phyloP scores from a whole-genome alignment of 768 basidiomycete genomes.

The Termitomyces sp. region DNA sequence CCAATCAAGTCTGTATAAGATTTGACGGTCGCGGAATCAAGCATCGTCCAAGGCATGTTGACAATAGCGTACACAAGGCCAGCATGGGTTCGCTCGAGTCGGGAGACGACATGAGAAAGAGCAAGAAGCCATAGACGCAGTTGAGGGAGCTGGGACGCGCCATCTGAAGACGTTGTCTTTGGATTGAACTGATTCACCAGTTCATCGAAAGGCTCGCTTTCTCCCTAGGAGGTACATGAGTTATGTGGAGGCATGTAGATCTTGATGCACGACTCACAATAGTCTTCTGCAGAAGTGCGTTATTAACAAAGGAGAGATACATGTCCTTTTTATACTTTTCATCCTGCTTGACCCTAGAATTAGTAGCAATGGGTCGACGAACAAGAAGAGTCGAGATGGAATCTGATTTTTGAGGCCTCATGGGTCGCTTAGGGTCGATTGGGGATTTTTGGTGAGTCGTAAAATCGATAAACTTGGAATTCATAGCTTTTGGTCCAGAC shows the following conservation, averaged over 20 bases:
- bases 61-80: constrained; percentile 83
- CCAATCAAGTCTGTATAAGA: constrained; percentile 87
- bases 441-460: constrained; percentile 29
- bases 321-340: constrained; percentile 76
- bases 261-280: constrained; percentile 41
- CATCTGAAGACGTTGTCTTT: constrained; percentile 28
- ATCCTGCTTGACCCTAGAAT: constrained; percentile 72
- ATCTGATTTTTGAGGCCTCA: constrained; percentile 22
- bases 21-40: constrained; percentile 80
- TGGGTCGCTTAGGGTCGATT: constrained; percentile 36
- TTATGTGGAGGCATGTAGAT: constrained; percentile 6
- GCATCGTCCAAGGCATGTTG: constrained; percentile 87
- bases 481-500: constrained; percentile 50
- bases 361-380: constrained; percentile 67
- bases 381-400: constrained; percentile 24
- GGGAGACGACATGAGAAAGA: constrained; percentile 87
- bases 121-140: constrained; percentile 81
- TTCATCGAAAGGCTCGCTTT: constrained; percentile 75
- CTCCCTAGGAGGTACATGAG: constrained; percentile 50
- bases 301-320: constrained; percentile 79
- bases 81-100: constrained; percentile 77
- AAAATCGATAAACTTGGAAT: constrained; percentile 39
- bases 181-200: constrained; percentile 82
- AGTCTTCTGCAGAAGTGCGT: constrained; percentile 71
- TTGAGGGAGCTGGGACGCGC: constrained; percentile 42